Percentiles rank a stretch among this genome's conserved stretches.
phyloP scores from a whole-genome alignment of 1,284 basidiomycete species.

The Trichosporon inkin region DNA sequence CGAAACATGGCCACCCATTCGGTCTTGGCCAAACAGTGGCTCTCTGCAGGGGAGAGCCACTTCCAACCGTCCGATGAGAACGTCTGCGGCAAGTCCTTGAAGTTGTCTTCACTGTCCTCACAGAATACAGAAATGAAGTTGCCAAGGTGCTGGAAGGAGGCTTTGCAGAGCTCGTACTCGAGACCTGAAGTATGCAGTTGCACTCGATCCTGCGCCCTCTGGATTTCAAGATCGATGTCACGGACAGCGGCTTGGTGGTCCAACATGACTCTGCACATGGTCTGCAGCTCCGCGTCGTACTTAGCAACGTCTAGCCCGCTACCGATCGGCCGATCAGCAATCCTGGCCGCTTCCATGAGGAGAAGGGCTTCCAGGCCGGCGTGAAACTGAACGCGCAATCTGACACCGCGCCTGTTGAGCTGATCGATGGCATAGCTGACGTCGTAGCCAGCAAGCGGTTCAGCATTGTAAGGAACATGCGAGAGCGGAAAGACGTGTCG shows the following conservation, averaged over 20 bases:
- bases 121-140: background rate
- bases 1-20: background rate
- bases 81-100: background rate
- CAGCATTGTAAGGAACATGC: background rate
- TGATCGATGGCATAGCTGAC: background rate
- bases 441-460: constrained; percentile 4
- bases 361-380: background rate
- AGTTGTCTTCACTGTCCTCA: background rate
- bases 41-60: background rate
- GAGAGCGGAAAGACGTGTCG: constrained; percentile 11
- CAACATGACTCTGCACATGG: background rate
- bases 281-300: background rate
- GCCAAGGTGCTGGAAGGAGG: background rate
- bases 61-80: background rate
- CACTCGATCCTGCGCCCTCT: background rate
- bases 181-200: background rate
- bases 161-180: background rate
- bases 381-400: constrained; percentile 13
- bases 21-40: background rate
- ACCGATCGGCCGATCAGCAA: background rate
- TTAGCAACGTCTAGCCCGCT: too few species aligned
- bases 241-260: background rate
- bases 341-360: background rate
- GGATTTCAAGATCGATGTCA: background rate
- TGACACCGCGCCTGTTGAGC: background rate